Conservation (phyloP, 331 rosid species). For the Quercus tomentella region DNA sequence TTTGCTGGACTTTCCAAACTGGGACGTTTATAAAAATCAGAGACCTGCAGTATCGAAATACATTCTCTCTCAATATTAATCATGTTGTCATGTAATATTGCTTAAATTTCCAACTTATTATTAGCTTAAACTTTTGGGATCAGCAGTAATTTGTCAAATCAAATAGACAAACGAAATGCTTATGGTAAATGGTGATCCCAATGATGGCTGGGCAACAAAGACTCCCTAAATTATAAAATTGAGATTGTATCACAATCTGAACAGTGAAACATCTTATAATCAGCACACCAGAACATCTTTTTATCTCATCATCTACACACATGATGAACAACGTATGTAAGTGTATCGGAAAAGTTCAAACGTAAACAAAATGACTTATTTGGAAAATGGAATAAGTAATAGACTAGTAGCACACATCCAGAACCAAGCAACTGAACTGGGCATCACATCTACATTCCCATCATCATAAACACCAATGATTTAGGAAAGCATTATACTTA, state of each 20-base stretch:
- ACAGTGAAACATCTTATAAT: neutral
- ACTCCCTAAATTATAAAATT: neutral
- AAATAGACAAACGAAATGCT: neutral
- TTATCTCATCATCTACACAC: neutral
- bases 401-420: neutral
- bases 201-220: neutral
- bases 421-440: neutral
- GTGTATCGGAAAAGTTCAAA: neutral
- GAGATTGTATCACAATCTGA: neutral
- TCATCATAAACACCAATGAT: slow-evolving; percentile 1
- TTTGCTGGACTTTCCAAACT: slow-evolving; percentile 91
- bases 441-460: slow-evolving; percentile 3
- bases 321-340: neutral
- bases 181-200: neutral
- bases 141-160: neutral
- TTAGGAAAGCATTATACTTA: neutral
- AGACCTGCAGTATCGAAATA: slow-evolving; percentile 48
- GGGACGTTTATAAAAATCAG: slow-evolving; percentile 81
- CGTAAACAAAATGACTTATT: neutral
- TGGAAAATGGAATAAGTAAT: neutral
- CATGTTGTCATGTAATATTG: neutral
- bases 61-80: neutral
- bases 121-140: neutral
- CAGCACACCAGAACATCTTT: neutral
- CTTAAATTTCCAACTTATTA: neutral